Conservation (phyloP, 345 rosid species). For the Eucalyptus tenuipes region DNA sequence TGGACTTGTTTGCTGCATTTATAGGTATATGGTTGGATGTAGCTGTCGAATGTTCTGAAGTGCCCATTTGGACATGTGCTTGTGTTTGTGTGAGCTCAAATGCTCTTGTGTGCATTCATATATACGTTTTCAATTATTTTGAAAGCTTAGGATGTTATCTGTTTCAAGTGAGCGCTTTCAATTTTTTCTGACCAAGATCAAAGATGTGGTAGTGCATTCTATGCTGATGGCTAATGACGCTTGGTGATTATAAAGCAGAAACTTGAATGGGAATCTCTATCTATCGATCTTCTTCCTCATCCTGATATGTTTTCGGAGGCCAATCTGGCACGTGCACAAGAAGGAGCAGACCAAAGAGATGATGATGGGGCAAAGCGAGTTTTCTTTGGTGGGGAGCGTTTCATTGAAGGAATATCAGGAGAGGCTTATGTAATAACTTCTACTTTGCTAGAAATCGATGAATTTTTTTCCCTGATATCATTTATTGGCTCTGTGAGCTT, state of each 20-base stretch:
- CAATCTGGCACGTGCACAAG: slow-evolving; percentile 61
- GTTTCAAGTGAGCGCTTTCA: neutral
- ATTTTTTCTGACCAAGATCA: neutral
- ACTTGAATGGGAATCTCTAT: slow-evolving; percentile 97
- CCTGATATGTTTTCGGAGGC: slow-evolving; percentile 98
- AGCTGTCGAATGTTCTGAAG: neutral
- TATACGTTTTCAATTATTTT: neutral
- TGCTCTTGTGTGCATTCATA: neutral
- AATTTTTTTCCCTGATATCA: neutral
- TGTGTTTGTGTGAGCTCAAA: neutral
- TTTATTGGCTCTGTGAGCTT: neutral
- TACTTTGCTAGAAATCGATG: neutral
- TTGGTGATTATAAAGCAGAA: slow-evolving; percentile 44
- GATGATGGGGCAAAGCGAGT: slow-evolving; percentile 98
- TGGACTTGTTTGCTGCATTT: neutral
- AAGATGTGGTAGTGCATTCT: neutral
- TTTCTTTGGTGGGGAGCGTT: slow-evolving; percentile 98
- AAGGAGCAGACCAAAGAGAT: slow-evolving; percentile 59
- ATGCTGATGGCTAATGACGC: slow-evolving; percentile 8
- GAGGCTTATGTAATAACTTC: slow-evolving; percentile 70
- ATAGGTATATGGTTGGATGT: neutral
- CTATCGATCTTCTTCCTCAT: slow-evolving; percentile 97
- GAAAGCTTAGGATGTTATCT: neutral
- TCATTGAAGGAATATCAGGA: slow-evolving; percentile 94
- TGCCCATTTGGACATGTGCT: neutral